Conservation (phyloP, 1,139 yeast genomes). For the Kluyveromyces sp. region DNA sequence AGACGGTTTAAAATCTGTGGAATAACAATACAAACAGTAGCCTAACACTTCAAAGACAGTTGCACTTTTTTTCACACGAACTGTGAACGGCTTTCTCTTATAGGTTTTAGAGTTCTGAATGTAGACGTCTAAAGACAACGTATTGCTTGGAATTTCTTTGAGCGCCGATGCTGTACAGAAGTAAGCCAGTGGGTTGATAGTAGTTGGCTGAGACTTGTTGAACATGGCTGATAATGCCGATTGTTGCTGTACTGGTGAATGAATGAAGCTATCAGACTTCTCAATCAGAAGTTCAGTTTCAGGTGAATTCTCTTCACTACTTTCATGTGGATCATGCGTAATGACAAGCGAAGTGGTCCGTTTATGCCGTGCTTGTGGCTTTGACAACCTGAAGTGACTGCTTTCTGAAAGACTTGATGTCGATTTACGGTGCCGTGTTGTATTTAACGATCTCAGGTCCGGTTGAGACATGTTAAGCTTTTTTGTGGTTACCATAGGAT, state of each 20-base stretch:
- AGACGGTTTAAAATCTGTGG: conserved; percentile 21
- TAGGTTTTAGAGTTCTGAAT: conserved; percentile 32
- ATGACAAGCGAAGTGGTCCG: conserved; percentile 8
- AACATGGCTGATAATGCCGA: conserved; percentile 32
- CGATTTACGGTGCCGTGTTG: neutral
- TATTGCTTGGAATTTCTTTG: conserved; percentile 28
- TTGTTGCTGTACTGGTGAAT: conserved; percentile 1
- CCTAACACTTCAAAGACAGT: conserved; percentile 62
- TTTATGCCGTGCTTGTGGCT: conserved; percentile 5
- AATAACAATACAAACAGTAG: conserved; percentile 39
- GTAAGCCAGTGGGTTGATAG: conserved; percentile 45
- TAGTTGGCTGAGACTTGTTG: conserved; percentile 32
- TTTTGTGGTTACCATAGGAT: neutral
- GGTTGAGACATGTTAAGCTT: conserved; percentile 11
- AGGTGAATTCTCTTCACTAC: conserved; percentile 10
- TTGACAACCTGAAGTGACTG: neutral
- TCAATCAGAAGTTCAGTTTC: conserved; percentile 7
- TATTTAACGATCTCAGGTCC: neutral
- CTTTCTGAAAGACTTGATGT: conserved; percentile 1
- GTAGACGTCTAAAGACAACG: conserved; percentile 32
- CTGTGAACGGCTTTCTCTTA: conserved; percentile 23
- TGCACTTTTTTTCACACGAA: conserved; percentile 41
- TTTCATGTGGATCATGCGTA: conserved; percentile 16
- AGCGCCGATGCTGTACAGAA: conserved; percentile 46
- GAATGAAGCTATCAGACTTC: conserved; percentile 7